phyloP scores from a whole-genome alignment of 257 asterid genomes.

The Solanum arcanum region DNA sequence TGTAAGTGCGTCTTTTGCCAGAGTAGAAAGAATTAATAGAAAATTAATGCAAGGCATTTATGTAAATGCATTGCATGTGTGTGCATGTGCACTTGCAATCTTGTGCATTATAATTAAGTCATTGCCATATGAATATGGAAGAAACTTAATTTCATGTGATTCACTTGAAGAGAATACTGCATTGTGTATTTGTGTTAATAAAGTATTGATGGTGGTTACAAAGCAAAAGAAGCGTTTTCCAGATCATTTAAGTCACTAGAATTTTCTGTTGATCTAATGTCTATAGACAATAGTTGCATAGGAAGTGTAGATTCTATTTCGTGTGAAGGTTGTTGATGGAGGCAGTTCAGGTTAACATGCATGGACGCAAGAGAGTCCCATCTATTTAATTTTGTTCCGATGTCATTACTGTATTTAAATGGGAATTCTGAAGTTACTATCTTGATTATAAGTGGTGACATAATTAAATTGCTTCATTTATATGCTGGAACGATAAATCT shows the following conservation, averaged over 20 bases:
- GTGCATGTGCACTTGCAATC: not conserved
- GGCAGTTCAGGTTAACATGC: slow-evolving; percentile 78
- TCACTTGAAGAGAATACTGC: not conserved
- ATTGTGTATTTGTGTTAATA: not conserved
- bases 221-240: slow-evolving; percentile 24
- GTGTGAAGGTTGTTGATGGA: slow-evolving; percentile 76
- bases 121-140: not conserved
- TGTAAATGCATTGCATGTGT: not conserved
- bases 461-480: too few relatives aligned
- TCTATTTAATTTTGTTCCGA: not conserved
- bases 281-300: slow-evolving; percentile 76
- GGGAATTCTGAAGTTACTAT: not conserved
- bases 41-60: too few relatives aligned
- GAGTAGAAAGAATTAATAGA: too few relatives aligned
- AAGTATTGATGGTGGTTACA: not conserved
- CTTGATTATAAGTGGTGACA: not conserved
- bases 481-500: not conserved
- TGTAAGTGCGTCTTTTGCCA: not conserved
- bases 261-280: slow-evolving; percentile 64
- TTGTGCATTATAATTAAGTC: not conserved
- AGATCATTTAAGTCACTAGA: slow-evolving; percentile 86
- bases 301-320: slow-evolving; percentile 51
- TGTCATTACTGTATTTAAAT: not conserved
- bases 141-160: not conserved
- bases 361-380: slow-evolving; percentile 75